phyloP scores from a whole-genome alignment of 352 stramenopile genomes.

The Phytopythium kandeliae region DNA sequence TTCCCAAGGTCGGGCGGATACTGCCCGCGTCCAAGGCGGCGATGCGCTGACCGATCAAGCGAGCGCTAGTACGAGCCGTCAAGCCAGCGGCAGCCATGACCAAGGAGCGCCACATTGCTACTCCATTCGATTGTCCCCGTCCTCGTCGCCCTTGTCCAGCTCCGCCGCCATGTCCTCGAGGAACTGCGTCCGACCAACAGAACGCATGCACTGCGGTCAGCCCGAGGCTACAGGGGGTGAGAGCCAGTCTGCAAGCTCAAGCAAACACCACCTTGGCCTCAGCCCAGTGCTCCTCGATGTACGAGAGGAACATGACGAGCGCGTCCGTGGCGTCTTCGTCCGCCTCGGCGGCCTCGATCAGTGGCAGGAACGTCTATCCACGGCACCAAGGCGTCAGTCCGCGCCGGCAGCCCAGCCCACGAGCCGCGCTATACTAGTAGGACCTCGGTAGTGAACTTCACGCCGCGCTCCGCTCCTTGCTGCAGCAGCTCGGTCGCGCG shows the following conservation, averaged over 20 bases:
- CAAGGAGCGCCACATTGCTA: too few relatives aligned
- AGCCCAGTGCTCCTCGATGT: constrained; percentile 60
- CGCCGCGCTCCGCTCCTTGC: constrained; percentile 30
- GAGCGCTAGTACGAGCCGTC: too few relatives aligned
- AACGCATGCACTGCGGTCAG: background rate
- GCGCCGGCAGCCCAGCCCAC: too few relatives aligned
- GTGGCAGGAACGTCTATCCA: constrained; percentile 50
- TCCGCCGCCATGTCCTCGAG: constrained; percentile 20
- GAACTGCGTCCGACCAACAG: constrained; percentile 6
- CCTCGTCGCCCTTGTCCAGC: constrained; percentile 14
- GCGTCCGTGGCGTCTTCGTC: constrained; percentile 45
- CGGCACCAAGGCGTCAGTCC: too few relatives aligned
- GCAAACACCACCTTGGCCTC: constrained; percentile 74
- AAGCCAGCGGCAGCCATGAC: too few relatives aligned
- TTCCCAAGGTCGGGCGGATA: constrained; percentile 55
- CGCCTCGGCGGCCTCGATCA: constrained; percentile 41
- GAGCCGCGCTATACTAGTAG: too few relatives aligned
- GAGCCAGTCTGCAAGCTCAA: too few relatives aligned
- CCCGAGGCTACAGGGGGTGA: too few relatives aligned
- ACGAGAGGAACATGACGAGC: constrained; percentile 48
- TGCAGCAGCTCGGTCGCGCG: constrained; percentile 35
- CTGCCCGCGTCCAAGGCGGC: constrained; percentile 36
- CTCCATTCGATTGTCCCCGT: constrained; percentile 8
- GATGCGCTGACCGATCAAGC: background rate
- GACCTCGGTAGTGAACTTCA: constrained; percentile 45